Base-by-base conservation (phyloP, 2,329 filamentous ascomycete genomes). In the Fusarium nygamai region DNA sequence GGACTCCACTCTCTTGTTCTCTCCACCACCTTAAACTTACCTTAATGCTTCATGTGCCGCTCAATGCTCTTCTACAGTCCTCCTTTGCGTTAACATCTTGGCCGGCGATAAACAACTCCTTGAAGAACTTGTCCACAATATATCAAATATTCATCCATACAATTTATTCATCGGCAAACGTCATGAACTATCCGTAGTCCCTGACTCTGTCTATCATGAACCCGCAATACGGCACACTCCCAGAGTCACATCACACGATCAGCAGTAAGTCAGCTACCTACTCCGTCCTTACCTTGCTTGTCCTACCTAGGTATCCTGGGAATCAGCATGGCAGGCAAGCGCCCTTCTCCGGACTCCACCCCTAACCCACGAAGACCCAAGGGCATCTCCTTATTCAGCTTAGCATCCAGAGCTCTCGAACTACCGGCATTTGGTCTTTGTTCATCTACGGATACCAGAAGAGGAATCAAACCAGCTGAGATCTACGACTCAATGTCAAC, bases 261-360 rank as follows among this genome's bases (percentile, higher is more conserved):
- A 67, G 59, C 38, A 58, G 27, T 46, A 46, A 46, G 24, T 46
- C 44, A 46, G 44, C 43, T 46, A 43, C 20, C 20, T 12, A 20
- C 36, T 19, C 34, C 17, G 17, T 36, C 17, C 34, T 36, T 36
- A 19, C 47, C 47, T 33, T 33, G 22, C 47, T 33, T 33, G 24
- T 33, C 47, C 29, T 29, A 47, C 19, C 19, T 33, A 27, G 10
- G 16, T 46, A 46, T 27, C 24, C 44, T 50, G 46, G 67, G 33
- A 56, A 51, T 71, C 46, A 67, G 41, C 46, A 48, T 71, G 54
- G 59, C 36, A 48, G 22, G 46, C 60, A 70, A 67, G 68, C 53
- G 34, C 43, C 48, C 48, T 58, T 67, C 46, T 61, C 71, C 59
- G 61, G 39, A 66, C 70, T 63, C 71, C 66, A 72, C 67, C 36